These are phyloP conservation scores for Aquilaria agallochum DNA, from an alignment of 441 rosid genomes.

Conservation along the genomic window DNA sequence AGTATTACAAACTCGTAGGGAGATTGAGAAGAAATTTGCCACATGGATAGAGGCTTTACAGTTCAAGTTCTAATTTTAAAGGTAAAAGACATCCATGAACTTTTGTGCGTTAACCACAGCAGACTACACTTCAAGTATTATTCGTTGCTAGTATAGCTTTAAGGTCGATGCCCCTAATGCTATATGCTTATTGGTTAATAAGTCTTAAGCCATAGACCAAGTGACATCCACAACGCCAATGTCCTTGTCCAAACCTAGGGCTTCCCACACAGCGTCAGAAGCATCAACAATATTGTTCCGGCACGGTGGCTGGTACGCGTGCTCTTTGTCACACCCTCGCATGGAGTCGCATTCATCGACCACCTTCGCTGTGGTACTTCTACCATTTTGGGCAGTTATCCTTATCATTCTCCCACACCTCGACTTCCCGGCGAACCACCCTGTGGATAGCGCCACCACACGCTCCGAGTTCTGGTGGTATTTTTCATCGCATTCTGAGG, in stretches of 20 bases:
- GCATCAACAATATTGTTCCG: conserved; percentile 30
- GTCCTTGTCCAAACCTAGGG: conserved; percentile 23
- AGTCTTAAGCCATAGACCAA: conserved; percentile 28
- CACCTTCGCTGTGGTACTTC: conserved; percentile 25
- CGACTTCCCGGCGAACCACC: conserved; percentile 27
- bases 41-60: no score
- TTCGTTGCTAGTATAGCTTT: no score
- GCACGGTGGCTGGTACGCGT: conserved; percentile 28
- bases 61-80: no score
- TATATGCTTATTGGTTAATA: no score
- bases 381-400: conserved; percentile 24
- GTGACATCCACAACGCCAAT: conserved; percentile 25
- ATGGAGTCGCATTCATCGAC: conserved; percentile 44
- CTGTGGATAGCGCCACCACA: conserved; percentile 36
- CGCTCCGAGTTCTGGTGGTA: conserved; percentile 18
- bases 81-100: no score
- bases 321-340: conserved; percentile 31
- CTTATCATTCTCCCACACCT: conserved; percentile 31
- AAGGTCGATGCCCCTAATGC: no score
- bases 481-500: conserved; percentile 22
- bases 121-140: no score
- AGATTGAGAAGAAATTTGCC: no score
- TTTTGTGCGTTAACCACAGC: no score
- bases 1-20: no score
- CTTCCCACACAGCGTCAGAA: conserved; percentile 35